Conservation (phyloP, 2,329 filamentous ascomycete species). For the Emmonsiellopsis sp. region DNA sequence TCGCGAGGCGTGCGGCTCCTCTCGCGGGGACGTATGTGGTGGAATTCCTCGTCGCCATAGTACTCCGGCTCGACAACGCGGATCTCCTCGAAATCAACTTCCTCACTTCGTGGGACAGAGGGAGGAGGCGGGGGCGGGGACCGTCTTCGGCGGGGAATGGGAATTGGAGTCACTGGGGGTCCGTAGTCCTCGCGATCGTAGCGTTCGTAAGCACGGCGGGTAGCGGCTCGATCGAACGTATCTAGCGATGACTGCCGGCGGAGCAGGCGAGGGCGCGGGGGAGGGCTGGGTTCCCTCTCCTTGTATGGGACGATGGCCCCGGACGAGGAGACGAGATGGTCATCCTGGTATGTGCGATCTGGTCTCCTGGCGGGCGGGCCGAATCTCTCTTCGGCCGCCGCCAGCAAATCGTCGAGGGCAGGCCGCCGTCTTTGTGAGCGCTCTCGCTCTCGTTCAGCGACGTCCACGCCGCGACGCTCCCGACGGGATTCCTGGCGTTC, state of each 20-base stretch:
- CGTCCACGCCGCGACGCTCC: conserved; percentile 11
- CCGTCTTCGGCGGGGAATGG: conserved; percentile 55
- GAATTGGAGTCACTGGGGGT: conserved; percentile 45
- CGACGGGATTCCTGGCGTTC: conserved; percentile 25
- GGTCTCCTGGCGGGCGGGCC: conserved; percentile 29
- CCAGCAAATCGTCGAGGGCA: neutral
- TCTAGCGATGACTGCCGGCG: conserved; percentile 83
- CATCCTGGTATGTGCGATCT: neutral
- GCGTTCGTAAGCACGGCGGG: conserved; percentile 41
- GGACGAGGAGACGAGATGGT: conserved; percentile 29
- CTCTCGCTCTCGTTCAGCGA: conserved; percentile 8
- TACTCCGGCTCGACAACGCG: conserved; percentile 57
- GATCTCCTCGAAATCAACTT: conserved; percentile 57
- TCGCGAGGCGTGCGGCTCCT: conserved; percentile 19
- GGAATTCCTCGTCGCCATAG: conserved; percentile 65
- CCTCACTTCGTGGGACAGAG: conserved; percentile 39
- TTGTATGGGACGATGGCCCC: conserved; percentile 49
- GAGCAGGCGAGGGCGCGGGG: conserved; percentile 57
- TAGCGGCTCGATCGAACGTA: conserved; percentile 72
- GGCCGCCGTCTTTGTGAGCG: conserved; percentile 8
- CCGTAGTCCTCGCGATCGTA: conserved; percentile 26
- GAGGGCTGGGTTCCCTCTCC: conserved; percentile 46
- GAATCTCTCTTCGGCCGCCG: conserved; percentile 28
- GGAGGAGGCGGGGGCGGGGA: conserved; percentile 36
- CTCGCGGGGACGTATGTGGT: conserved; percentile 53